These are phyloP conservation scores for Coleophoma cylindrospora DNA, from an alignment of 2,329 filamentous ascomycete genomes.

Conservation along the genomic window DNA sequence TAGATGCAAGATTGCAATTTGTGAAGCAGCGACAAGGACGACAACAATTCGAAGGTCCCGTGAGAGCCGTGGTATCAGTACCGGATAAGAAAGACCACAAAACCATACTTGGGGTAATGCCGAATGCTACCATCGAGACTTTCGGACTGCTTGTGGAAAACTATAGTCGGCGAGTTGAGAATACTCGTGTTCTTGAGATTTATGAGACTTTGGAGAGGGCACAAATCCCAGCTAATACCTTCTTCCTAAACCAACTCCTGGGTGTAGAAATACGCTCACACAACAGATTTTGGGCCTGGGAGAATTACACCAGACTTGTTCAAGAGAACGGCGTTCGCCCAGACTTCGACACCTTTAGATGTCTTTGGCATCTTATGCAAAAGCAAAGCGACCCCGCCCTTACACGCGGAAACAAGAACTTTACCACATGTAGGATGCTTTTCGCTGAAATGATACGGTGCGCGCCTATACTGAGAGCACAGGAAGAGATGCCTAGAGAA, in stretches of 20 bases:
- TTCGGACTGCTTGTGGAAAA: constrained; percentile 71
- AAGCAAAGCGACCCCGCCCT: constrained; percentile 13
- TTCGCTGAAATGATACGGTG: constrained; percentile 45
- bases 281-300: constrained; percentile 15
- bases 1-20: constrained; percentile 60
- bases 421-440: constrained; percentile 20
- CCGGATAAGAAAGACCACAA: constrained; percentile 16
- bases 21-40: constrained; percentile 42
- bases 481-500: constrained; percentile 37
- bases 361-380: constrained; percentile 24
- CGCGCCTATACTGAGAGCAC: constrained; percentile 24
- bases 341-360: constrained; percentile 22
- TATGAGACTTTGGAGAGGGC: constrained; percentile 58
- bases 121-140: constrained; percentile 70
- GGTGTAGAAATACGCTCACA: constrained; percentile 29
- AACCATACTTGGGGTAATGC: constrained; percentile 34
- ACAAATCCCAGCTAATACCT: constrained; percentile 63
- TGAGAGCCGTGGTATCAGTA: constrained; percentile 7
- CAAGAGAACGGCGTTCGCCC: constrained; percentile 14
- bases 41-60: constrained; percentile 6
- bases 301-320: constrained; percentile 17
- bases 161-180: constrained; percentile 59
- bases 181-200: constrained; percentile 52
- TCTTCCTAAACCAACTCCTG: constrained; percentile 76
- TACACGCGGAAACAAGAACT: constrained; percentile 3